Evolutionary conservation across 1,139 yeast species (phyloP).

Genomic region (Geotrichum carabidarum): DNA sequence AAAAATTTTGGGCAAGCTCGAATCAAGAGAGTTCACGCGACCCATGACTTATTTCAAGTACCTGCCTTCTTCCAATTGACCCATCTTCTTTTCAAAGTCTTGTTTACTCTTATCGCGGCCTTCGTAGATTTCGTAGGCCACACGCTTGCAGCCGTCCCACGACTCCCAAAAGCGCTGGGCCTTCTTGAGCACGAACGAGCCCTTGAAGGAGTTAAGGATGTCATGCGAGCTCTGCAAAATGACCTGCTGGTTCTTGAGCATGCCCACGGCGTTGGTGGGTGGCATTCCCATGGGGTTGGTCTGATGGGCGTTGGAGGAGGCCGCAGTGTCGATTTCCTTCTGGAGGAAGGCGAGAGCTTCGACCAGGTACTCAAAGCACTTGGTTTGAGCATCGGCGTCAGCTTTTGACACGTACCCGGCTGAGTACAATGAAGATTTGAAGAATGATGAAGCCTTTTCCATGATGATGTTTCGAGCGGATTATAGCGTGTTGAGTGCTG

Average conservation of each 20-base stretch:
- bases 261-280: background rate
- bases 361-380: constrained; percentile 31
- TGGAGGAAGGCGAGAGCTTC: constrained; percentile 24
- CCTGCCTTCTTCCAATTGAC: constrained; percentile 1
- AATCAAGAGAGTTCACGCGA: no score
- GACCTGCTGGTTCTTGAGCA: constrained; percentile 1
- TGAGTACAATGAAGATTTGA: constrained; percentile 26
- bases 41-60: constrained; percentile 1
- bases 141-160: constrained; percentile 9
- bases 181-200: constrained; percentile 7
- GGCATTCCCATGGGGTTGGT: background rate
- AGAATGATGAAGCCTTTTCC: constrained; percentile 8
- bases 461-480: background rate
- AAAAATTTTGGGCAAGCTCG: no score
- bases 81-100: background rate
- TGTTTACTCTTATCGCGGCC: constrained; percentile 1
- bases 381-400: constrained; percentile 33
- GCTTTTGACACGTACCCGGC: constrained; percentile 31
- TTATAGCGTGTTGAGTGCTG: background rate
- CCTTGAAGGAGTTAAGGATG: constrained; percentile 2
- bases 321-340: constrained; percentile 10
- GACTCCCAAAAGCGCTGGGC: constrained; percentile 8
- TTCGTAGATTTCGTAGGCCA: constrained; percentile 6
- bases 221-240: constrained; percentile 3
- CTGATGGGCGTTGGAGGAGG: background rate